Evolutionary conservation across 2,329 filamentous ascomycete genomes (phyloP).

Genomic region (Xylariaceae sp.): DNA sequence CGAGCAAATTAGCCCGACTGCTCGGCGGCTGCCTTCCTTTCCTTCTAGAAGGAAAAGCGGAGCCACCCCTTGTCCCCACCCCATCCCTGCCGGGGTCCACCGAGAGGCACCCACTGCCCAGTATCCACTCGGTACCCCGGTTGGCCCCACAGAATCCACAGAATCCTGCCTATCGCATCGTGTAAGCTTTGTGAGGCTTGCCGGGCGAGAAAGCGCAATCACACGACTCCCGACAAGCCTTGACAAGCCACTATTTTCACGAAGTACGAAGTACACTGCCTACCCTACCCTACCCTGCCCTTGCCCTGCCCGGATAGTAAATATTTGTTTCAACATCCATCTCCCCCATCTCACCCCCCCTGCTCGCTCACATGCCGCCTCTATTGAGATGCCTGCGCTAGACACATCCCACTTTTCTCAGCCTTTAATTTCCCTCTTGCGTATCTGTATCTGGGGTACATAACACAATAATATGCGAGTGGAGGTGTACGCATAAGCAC

Average conservation of each 20-base stretch:
- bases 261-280: not conserved
- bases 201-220: not conserved
- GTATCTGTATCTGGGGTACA: not conserved
- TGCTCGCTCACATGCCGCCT: not conserved
- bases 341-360: too few relatives aligned
- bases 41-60: constrained; percentile 20
- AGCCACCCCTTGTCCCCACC: constrained; percentile 12
- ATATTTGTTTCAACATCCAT: not conserved
- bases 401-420: not conserved
- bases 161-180: too few relatives aligned
- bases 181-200: too few relatives aligned
- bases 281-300: not conserved
- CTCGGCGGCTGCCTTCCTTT: constrained; percentile 5
- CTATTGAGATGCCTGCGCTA: not conserved
- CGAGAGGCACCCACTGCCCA: too few relatives aligned
- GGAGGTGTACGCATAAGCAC: not conserved
- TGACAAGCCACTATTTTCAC: not conserved
- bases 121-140: too few relatives aligned
- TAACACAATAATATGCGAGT: not conserved
- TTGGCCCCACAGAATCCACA: too few relatives aligned
- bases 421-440: not conserved
- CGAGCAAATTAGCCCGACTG: constrained; percentile 13
- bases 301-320: not conserved
- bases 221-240: not conserved
- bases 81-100: constrained; percentile 7